phyloP scores from a whole-genome alignment of 805 yeast species.

The Ogataea trehaloabstinens region DNA sequence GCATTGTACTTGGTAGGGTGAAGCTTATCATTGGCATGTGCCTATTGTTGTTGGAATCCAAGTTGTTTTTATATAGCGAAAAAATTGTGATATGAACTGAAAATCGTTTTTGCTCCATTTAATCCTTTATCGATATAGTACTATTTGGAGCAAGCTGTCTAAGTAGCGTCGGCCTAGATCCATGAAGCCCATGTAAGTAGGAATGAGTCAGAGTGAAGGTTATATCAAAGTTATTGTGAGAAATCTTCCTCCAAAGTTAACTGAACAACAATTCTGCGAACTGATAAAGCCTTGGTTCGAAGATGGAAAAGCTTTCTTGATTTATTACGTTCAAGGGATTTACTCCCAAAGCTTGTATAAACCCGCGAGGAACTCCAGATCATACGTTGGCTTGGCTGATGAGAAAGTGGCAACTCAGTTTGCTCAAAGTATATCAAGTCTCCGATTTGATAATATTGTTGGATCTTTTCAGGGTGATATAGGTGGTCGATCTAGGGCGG shows the following conservation, averaged over 20 bases:
- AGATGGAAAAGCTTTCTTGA: neutral
- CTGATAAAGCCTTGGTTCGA: neutral
- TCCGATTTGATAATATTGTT: neutral
- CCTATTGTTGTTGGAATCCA: too few species aligned
- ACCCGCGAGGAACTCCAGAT: neutral
- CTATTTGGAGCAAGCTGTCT: too few species aligned
- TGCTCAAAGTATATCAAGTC: neutral
- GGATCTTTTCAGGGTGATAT: neutral
- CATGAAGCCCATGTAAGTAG: too few species aligned
- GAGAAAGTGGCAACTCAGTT: neutral
- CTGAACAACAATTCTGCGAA: constrained; percentile 27
- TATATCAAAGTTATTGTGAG: constrained; percentile 35
- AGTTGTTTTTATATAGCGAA: too few species aligned
- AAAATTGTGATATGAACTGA: too few species aligned
- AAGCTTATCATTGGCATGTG: too few species aligned
- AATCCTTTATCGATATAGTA: too few species aligned
- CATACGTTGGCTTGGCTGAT: neutral
- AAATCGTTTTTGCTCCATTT: too few species aligned
- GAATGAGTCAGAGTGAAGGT: neutral
- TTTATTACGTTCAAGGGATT: neutral
- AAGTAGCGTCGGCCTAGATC: too few species aligned
- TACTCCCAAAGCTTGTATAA: neutral
- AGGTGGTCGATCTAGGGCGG: neutral
- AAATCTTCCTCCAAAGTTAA: constrained; percentile 41
- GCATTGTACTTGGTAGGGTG: neutral